Base-by-base conservation (phyloP, 2,329 filamentous ascomycete species). In the Calonectria montana region DNA sequence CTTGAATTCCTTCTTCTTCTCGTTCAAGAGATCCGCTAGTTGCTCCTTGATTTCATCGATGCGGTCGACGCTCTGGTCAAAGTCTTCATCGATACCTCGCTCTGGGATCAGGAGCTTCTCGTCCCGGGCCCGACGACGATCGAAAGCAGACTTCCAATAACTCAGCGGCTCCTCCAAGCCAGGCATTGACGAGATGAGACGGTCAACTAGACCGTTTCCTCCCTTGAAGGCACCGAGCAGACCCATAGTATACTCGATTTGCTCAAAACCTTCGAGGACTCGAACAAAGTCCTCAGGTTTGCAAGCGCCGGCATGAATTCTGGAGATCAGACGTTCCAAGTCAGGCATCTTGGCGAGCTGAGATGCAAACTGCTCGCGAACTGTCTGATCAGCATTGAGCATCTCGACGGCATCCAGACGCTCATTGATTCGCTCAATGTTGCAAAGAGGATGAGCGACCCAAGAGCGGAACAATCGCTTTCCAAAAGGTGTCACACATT, bases 381-480 rank as follows among this genome's bases (percentile, higher is more conserved):
- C 87, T 27, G 88, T 91, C 1, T 90, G 89, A 80, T 98, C 95
- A 1, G 93, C 92, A 77, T 98, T 98, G 48, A 99, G 87, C 79
- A 96, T 92, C 79, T 98, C 97, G 5, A 99, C 95, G 6, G 97
- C 97, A 84, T 99, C 96, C 13, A 99, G 87, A 7, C 97, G 91
- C 75, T 97, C 95, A 79, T 98, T 98, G 86, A 99, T 98, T 80
- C 94, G 95, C 43, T 88, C 86, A 7, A 94, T 92, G 83, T 98
- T 94, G 81, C 95, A 95, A 16, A 99, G 87, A 2, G 97, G 97
- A 82, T 99, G 97, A 79, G 96, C 98, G 3, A 99, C 93, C 97
- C 97, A 99, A 82, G 98, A 95, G 67, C 96, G 93, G 82, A 99
- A 95, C 82, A 98, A 91, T 13, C 97, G 93, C 85, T 99, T 99